Base-by-base conservation (phyloP, 345 rosid species). In the Linum trigynum region DNA sequence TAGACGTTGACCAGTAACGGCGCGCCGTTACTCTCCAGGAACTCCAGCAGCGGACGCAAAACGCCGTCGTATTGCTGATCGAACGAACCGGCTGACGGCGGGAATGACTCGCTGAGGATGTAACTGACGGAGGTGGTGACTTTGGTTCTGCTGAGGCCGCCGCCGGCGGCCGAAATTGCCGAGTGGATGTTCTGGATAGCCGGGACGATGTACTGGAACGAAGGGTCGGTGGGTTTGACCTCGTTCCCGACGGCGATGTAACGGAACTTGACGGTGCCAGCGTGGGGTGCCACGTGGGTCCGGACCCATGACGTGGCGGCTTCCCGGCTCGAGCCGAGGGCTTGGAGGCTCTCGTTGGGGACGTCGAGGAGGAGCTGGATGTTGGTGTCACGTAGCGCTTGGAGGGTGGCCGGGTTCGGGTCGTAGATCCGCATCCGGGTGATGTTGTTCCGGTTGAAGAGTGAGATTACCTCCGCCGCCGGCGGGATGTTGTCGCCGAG, bases 341-440 rank as follows among this genome's bases (percentile, higher is more conserved):
- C 7, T 10, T 66, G 71, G 15, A 70, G 32, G 58, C 70, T 71
- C 57, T 70, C 55, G 15, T 65, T 59, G 1, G 80, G 77, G 68
- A 88, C 61, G 9, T 76, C 89, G 1, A 85, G 67, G 75, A 77
- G 71, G 65, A 88, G 62, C 70, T 81, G 77, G 48, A 84, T 82
- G 70, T 57, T 16, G 65, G 91, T 65, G 66, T 84, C 85, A 50
- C 82, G 60, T 9, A 84, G 76, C 16, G 91, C 84, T 39, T 65
- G 41, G 7, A 88, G 86, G 23, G 77, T 66, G 3, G 32, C 59
- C 4, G 17, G 48, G 61, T 82, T 64, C 0, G 87, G 83, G 36
- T 35, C 62, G 4, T 59, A 59, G 62, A 59, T 17, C 5, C 62
- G 62, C 62, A 59, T 59, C 39, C 62, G 8, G 62, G 39, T 36